Base-by-base conservation (phyloP, 192 early-diverging fungal species). In the Coemansia sp. region DNA sequence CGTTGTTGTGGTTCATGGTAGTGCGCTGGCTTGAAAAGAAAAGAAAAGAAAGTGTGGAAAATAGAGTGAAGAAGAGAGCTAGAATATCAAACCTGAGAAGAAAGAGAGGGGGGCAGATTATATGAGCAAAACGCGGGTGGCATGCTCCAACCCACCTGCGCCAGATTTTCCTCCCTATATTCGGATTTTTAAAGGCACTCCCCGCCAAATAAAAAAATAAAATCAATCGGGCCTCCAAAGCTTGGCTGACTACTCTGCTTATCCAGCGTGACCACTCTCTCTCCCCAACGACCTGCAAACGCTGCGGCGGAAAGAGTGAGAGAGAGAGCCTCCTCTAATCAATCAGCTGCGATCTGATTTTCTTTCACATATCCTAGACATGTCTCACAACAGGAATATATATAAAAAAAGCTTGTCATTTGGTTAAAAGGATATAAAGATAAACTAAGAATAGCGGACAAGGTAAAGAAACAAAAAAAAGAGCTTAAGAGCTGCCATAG, bases 1-100 rank as follows among this genome's bases (percentile, higher is more conserved):
- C 55, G 57, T 36, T 60, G 31, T 60, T 60, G 18, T 50, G n/a
- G n/a, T 60, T 60, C 57, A 60, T 60, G 33, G 33, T 18, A 34
- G 31, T 34, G 31, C 8, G 33, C 31, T 66, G 47, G 33, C 57
- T 53, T 40, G n/a, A 67, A 39, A 44, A 20, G 20, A n/a, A 69
- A n/a, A 20, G 9, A 44, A 38, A 7, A 66, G 33, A 38, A 46
- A 33, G 47, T 20, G 8, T 10, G 50, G 9, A 41, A 15, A 41
- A 44, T 43, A 29, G 31, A 66, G 65, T 20, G 31, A 55, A 22
- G 20, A 57, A 50, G 15, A 38, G 18, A 50, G 9, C 12, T 55
- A 13, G 29, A 33, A 5, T 16, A 18, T 36, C 31, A 33, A 34
- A 8, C 20, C 2, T 3, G 11, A 22, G 24, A n/a, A 11, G 20